Conservation (phyloP, 106 monocot species). For the Dendrobium catenatum region DNA sequence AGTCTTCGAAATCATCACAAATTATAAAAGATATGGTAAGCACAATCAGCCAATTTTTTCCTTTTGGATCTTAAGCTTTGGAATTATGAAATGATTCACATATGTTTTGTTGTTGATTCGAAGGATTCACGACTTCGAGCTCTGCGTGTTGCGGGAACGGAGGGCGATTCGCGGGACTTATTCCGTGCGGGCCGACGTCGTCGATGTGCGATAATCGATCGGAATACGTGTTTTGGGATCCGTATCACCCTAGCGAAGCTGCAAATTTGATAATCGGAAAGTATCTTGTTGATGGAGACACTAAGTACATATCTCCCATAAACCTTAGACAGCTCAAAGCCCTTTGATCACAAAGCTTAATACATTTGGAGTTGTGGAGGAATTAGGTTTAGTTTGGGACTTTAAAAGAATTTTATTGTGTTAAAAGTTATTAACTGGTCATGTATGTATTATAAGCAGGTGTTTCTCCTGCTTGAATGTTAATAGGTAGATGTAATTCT, state of each 20-base stretch:
- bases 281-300: conserved; percentile 54
- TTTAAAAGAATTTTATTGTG: no score
- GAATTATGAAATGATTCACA: no score
- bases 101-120: not conserved
- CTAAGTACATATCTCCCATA: conserved; percentile 60
- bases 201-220: conserved; percentile 53
- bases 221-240: conserved; percentile 78
- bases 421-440: no score
- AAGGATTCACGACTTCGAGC: conserved; percentile 67
- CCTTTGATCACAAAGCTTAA: conserved; percentile 7
- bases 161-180: conserved; percentile 54
- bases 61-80: no score
- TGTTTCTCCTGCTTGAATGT: no score
- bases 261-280: conserved; percentile 63
- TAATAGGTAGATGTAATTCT: no score
- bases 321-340: conserved; percentile 53
- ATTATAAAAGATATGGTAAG: conserved; percentile 51
- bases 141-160: conserved; percentile 72
- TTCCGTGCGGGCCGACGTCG: conserved; percentile 71
- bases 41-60: not conserved
- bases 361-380: no score
- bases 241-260: conserved; percentile 89
- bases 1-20: conserved; percentile 63
- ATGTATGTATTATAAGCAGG: no score
- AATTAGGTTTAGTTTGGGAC: no score